Percentiles rank a stretch among this genome's conserved stretches.
Conservation (phyloP, 306 rosid species). For the Quercus rubra region DNA sequence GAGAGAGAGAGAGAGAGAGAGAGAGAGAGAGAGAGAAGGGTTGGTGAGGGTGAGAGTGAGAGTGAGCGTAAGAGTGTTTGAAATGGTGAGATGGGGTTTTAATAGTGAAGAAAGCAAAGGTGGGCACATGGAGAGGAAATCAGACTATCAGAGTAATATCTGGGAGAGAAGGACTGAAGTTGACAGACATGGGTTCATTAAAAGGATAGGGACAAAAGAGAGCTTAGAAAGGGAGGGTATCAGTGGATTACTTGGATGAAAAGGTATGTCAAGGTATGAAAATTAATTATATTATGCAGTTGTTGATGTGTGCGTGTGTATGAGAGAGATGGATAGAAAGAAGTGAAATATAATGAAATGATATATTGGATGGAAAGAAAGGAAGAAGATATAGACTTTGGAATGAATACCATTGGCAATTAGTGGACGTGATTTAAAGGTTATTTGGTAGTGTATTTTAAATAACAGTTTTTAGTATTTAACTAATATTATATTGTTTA, state of each 20-base stretch:
- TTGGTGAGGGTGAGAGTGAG: slow-evolving; percentile 9
- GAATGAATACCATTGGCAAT: slow-evolving; percentile 60
- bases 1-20: background rate
- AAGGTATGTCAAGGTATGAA: slow-evolving; percentile 39
- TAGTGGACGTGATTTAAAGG: background rate
- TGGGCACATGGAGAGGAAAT: slow-evolving; percentile 47
- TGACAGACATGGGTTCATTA: slow-evolving; percentile 69
- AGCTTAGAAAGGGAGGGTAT: slow-evolving; percentile 65
- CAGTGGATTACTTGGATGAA: slow-evolving; percentile 46
- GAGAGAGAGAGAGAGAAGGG: slow-evolving; percentile 7
- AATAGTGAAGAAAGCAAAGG: slow-evolving; percentile 1
- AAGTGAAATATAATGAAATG: slow-evolving; percentile 6
- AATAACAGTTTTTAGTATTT: no score
- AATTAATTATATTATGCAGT: slow-evolving; percentile 9
- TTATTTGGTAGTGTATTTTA: no score
- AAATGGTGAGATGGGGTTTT: slow-evolving; percentile 28
- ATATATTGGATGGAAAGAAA: slow-evolving; percentile 36
- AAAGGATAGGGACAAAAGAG: slow-evolving; percentile 95
- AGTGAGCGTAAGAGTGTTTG: slow-evolving; percentile 27
- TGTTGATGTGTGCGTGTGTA: background rate
- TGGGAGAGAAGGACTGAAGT: slow-evolving; percentile 89
- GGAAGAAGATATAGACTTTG: slow-evolving; percentile 29
- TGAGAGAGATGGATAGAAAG: background rate
- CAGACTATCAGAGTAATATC: slow-evolving; percentile 69
- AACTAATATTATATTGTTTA: fast-evolving